Base-by-base conservation (phyloP, 495 filamentous ascomycete species). In the Massariosphaeria phaeospora region DNA sequence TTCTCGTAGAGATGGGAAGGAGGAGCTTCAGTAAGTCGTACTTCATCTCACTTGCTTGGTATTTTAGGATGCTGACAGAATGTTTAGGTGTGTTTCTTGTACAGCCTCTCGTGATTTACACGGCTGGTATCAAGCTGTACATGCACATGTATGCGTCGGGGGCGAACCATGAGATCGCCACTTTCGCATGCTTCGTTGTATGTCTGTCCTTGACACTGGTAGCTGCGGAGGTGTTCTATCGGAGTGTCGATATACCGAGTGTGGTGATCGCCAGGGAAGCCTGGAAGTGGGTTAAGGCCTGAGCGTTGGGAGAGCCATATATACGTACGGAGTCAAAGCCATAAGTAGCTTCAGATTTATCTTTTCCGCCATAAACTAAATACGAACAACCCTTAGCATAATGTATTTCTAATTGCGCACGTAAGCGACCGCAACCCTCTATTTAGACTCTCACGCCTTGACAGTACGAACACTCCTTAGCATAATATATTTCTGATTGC, bases 21-120 rank as follows among this genome's bases (percentile, higher is more conserved):
- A 50, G 67, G 48, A 68, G 66, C n/a, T 60, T 65, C 25, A 65
- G 67, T 70, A 54, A 63, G 67, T 59, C 29, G 30, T 31, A 13
- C 17, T 13, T 18, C 41, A 11, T 38, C n/a, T 9, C 8, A n/a
- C 15, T 24, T n/a, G 25, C 10, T 30, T 11, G 23, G 1, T 1
- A 42, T 33, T 18, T 43, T 38, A 45, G n/a, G n/a, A n/a, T n/a
- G n/a, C 24, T 23, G 30, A 48, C 51, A 26, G n/a, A 57, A 30
- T 1, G 17, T 23, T 5, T 45, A 70, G 66, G 57, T 39, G 57
- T 55, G 46, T 67, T 68, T 42, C 59, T 68, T 17, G 43, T 66
- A 15, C 63, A 68, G 46, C 45, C 52, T 8, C 54, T 68, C 50
- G 48, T 70, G 18, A 48, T 64, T n/a, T 70, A 70, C 45, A 65